Percentiles rank a stretch among this genome's conserved stretches.
phyloP scores from a whole-genome alignment of 495 filamentous ascomycete genomes.

The Podospora anserina region DNA sequence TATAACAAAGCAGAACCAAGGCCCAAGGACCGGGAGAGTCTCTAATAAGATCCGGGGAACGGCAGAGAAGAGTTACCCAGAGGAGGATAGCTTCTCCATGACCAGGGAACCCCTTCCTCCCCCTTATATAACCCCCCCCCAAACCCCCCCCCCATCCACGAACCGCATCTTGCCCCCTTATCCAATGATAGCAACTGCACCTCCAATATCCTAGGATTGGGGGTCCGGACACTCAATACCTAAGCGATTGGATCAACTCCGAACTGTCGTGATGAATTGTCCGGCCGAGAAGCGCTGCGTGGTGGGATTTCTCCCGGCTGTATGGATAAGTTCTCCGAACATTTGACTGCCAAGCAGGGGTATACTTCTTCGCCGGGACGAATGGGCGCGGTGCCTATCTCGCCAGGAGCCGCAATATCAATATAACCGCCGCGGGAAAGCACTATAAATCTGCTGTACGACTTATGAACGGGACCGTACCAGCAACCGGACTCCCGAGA shows the following conservation, averaged over 20 bases:
- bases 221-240: constrained; percentile 1
- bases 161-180: not conserved
- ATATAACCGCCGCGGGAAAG: constrained; percentile 12
- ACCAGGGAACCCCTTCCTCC: not conserved
- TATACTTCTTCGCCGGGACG: not conserved
- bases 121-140: not conserved
- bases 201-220: constrained; percentile 5
- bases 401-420: not conserved
- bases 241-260: not conserved
- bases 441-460: constrained; percentile 23
- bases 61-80: not conserved
- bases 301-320: constrained; percentile 16
- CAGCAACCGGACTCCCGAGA: constrained; percentile 11
- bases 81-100: not conserved
- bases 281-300: not conserved
- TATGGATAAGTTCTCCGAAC: constrained; percentile 23
- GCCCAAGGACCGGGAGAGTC: not conserved
- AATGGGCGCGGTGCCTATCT: not conserved
- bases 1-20: not conserved
- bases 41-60: not conserved
- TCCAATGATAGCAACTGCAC: not conserved
- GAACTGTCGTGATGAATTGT: constrained; percentile 2
- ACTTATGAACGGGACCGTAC: constrained; percentile 1
- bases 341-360: constrained; percentile 17
- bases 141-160: too few relatives aligned